phyloP scores from a whole-genome alignment of 1,284 basidiomycete species.

The Ganoderma meredithae region DNA sequence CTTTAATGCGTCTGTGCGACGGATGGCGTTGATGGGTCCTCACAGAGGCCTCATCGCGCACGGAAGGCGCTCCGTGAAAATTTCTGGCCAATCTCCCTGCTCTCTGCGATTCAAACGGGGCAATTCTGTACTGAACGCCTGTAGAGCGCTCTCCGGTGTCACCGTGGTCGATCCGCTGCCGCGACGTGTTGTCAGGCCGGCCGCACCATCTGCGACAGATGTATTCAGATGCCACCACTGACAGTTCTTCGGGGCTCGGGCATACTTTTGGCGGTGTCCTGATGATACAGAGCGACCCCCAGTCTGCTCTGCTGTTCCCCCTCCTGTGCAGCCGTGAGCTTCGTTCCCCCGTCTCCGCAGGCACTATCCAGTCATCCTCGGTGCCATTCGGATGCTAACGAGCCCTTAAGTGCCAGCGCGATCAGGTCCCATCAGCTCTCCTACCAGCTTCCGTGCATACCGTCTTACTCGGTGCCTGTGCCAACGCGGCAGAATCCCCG shows the following conservation, averaged over 20 bases:
- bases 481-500: slow-evolving; percentile 22
- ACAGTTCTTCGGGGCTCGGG: slow-evolving; percentile 8
- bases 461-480: slow-evolving; percentile 8
- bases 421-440: slow-evolving; percentile 15
- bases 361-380: slow-evolving; percentile 27
- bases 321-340: slow-evolving; percentile 14
- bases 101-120: background rate
- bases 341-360: slow-evolving; percentile 26
- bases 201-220: slow-evolving; percentile 2
- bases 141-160: background rate
- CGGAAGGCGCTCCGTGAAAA: background rate
- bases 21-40: background rate
- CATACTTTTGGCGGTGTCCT: background rate
- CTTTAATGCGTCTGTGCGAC: slow-evolving; percentile 1
- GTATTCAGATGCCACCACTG: slow-evolving; percentile 1
- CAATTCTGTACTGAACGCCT: slow-evolving; percentile 8
- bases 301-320: slow-evolving; percentile 14
- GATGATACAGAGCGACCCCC: background rate
- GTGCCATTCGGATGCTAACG: slow-evolving; percentile 25
- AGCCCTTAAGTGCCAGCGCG: slow-evolving; percentile 14
- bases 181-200: background rate
- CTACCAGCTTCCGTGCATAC: slow-evolving; percentile 17
- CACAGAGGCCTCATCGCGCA: too few relatives aligned
- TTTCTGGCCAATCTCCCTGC: background rate
- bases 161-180: background rate